phyloP scores from a whole-genome alignment of 257 asterid species.

The Solanum sitiens region DNA sequence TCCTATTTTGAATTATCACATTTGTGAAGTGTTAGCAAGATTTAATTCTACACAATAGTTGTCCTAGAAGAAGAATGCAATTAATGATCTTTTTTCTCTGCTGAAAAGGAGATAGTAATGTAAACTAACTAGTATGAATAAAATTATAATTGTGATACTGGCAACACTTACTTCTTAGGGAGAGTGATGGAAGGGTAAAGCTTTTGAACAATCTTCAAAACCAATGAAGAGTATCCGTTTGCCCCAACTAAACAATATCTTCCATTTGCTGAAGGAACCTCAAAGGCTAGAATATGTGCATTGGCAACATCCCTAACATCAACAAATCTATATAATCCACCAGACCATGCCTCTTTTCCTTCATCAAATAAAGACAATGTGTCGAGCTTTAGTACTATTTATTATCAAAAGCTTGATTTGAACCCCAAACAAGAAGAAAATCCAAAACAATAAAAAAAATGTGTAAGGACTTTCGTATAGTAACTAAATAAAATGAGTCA shows the following conservation, averaged over 20 bases:
- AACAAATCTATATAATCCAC: constrained; percentile 24
- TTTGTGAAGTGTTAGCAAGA: background rate
- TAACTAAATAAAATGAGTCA: too few species aligned
- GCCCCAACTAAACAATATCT: constrained; percentile 38
- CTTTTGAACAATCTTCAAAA: constrained; percentile 17
- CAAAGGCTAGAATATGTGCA: constrained; percentile 44
- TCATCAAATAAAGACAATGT: background rate
- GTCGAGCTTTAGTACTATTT: background rate
- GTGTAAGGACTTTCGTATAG: too few species aligned
- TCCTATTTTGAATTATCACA: too few species aligned
- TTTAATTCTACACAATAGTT: background rate
- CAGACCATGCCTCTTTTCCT: constrained; percentile 22
- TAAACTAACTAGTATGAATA: background rate
- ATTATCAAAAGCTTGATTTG: background rate
- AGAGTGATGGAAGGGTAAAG: constrained; percentile 40
- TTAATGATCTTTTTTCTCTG: background rate
- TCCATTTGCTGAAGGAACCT: constrained; percentile 36
- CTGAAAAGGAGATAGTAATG: background rate
- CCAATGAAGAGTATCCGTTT: constrained; percentile 22
- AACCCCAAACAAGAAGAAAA: background rate
- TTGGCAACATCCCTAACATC: constrained; percentile 55
- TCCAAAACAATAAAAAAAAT: too few species aligned
- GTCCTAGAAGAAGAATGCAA: background rate
- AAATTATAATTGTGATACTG: background rate
- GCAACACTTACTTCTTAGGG: constrained; percentile 18